Conservation (phyloP, 2,329 filamentous ascomycete species). For the Cordyceps javanica region DNA sequence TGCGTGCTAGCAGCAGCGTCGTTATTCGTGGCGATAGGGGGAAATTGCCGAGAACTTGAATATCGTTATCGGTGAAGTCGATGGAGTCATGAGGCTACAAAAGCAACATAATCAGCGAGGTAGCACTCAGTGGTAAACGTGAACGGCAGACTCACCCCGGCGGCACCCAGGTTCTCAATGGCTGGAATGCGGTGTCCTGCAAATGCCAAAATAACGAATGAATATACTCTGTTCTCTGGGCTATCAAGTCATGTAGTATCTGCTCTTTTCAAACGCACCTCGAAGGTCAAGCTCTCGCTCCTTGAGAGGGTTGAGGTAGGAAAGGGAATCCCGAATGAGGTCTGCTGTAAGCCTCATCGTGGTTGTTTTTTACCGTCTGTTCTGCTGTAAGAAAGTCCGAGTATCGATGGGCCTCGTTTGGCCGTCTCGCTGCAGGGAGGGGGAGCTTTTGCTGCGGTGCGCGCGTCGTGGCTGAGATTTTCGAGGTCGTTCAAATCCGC, state of each 20-base stretch:
- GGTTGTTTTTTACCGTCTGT: constrained; percentile 17
- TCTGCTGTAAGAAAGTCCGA: not conserved
- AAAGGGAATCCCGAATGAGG: constrained; percentile 88
- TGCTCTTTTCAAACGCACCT: constrained; percentile 96
- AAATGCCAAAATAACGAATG: constrained; percentile 47
- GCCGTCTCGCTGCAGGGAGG: not conserved
- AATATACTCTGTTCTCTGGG: constrained; percentile 78
- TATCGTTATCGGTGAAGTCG: constrained; percentile 98
- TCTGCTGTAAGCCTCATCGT: constrained; percentile 93
- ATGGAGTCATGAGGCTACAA: constrained; percentile 85
- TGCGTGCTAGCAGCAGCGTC: constrained; percentile 82
- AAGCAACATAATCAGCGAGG: constrained; percentile 9
- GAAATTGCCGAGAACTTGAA: constrained; percentile 83
- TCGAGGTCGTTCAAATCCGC: not conserved
- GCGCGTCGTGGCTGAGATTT: not conserved
- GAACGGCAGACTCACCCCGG: constrained; percentile 59
- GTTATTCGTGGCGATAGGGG: constrained; percentile 82
- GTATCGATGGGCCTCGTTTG: not conserved
- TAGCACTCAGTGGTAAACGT: not conserved
- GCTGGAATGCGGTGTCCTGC: constrained; percentile 95
- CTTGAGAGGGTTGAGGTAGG: constrained; percentile 97
- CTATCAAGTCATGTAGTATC: constrained; percentile 73
- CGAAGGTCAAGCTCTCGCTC: constrained; percentile 98
- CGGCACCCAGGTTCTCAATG: constrained; percentile 96
- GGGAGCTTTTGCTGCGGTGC: not conserved